Percentiles rank a stretch among this genome's conserved stretches.
phyloP scores from a whole-genome alignment of 129 eudicot genomes.

The Ambrosia trifida region DNA sequence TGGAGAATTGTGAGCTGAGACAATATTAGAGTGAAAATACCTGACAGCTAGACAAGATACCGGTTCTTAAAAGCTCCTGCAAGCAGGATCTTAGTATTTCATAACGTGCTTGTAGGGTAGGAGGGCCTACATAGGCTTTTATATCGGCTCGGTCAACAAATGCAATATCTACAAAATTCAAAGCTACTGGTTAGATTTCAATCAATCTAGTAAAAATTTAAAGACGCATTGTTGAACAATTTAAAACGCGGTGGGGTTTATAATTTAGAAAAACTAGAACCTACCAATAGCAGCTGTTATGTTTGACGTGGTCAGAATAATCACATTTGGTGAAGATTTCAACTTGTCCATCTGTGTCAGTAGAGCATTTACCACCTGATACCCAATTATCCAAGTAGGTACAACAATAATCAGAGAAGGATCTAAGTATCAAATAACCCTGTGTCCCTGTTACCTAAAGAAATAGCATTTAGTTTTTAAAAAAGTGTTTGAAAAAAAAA shows the following conservation, averaged over 20 bases:
- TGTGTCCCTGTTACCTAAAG: slow-evolving; percentile 18
- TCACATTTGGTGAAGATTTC: slow-evolving; percentile 89
- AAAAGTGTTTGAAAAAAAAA: neutral
- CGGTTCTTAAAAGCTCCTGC: slow-evolving; percentile 80
- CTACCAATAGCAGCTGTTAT: slow-evolving; percentile 96
- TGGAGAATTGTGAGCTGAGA: neutral
- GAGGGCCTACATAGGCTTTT: slow-evolving; percentile 98
- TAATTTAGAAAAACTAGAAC: slow-evolving; percentile 11
- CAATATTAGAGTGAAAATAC: slow-evolving; percentile 20
- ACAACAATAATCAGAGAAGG: slow-evolving; percentile 18
- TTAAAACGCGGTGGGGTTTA: neutral
- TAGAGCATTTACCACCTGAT: slow-evolving; percentile 94
- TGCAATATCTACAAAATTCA: slow-evolving; percentile 78
- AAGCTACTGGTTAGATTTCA: slow-evolving; percentile 18
- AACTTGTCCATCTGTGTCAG: slow-evolving; percentile 94
- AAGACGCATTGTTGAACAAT: slow-evolving; percentile 7
- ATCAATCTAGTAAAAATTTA: neutral
- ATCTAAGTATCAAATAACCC: slow-evolving; percentile 20
- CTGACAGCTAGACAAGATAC: slow-evolving; percentile 66
- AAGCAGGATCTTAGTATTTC: slow-evolving; percentile 87
- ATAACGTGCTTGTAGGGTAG: slow-evolving; percentile 95
- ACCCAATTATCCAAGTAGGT: slow-evolving; percentile 32
- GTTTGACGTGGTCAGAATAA: slow-evolving; percentile 86
- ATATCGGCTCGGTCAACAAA: slow-evolving; percentile 99
- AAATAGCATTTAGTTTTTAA: neutral